These are phyloP conservation scores for Epichloe hybrida DNA, from an alignment of 2,329 filamentous ascomycete genomes.

Conservation along the genomic window DNA sequence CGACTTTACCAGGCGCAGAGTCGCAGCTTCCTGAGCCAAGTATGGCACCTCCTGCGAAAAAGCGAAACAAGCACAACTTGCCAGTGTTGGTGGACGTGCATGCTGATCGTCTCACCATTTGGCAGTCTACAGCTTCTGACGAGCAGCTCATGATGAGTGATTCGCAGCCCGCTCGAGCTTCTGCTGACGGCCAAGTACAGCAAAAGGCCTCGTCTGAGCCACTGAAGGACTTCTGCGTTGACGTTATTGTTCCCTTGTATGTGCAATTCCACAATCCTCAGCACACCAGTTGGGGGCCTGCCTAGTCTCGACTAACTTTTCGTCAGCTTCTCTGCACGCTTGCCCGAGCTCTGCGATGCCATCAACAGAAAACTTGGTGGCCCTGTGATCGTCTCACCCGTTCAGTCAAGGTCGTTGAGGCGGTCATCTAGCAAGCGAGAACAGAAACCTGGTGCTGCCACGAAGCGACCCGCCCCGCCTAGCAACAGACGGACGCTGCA, in stretches of 20 bases:
- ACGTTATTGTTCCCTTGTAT: conserved; percentile 70
- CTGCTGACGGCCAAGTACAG: conserved; percentile 21
- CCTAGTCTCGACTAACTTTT: conserved; percentile 19
- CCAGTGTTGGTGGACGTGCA: conserved; percentile 56
- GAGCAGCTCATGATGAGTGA: conserved; percentile 38
- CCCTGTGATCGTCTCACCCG: conserved; percentile 44
- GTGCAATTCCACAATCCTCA: conserved; percentile 12
- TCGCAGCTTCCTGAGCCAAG: conserved; percentile 14
- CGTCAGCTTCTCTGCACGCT: conserved; percentile 54
- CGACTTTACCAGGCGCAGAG: conserved; percentile 26
- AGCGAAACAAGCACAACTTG: conserved; percentile 49
- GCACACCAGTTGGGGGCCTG: neutral
- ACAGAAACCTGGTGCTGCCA: conserved; percentile 36
- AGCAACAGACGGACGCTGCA: conserved; percentile 41
- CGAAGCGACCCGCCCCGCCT: conserved; percentile 31
- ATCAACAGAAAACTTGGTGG: conserved; percentile 69
- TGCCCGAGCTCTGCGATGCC: conserved; percentile 56
- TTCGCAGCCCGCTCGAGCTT: conserved; percentile 25
- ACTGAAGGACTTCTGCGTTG: conserved; percentile 62
- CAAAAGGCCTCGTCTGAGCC: conserved; percentile 42
- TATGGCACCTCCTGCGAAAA: conserved; percentile 29
- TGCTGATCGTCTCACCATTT: conserved; percentile 68
- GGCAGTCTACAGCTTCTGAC: conserved; percentile 61
- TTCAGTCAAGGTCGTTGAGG: conserved; percentile 36
- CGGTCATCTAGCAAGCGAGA: conserved; percentile 27